Evolutionary conservation across 2,329 filamentous ascomycete genomes (phyloP), one percentile per base, ranked within the genome.

Genomic region (Penicillium hesseltinei): DNA sequence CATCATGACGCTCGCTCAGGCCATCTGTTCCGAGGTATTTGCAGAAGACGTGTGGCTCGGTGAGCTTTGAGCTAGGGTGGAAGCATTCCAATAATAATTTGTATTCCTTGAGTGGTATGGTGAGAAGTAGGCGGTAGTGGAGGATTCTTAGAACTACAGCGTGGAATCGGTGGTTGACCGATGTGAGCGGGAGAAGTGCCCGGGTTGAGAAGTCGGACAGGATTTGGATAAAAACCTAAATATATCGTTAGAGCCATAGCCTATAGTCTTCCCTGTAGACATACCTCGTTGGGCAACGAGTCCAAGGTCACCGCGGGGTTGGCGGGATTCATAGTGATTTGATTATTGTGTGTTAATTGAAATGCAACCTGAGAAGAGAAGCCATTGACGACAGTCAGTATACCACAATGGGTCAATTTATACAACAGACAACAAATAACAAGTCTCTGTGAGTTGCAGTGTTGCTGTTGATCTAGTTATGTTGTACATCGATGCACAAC

Each of bases 81-180:
- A 89, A 92, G 71, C 88, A 91, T 75, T 93, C 89, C 42, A 95
- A 83, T 38, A 92, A 84, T 39, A 94, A 75, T 53, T 86, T 83
- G 67, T 90, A 84, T 38, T 85, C 82, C 38, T 81, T 75, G 8
- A 88, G 74, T 3, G 82, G 75, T 5, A 85, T 81, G 21, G 85
- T 84, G 21, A 81, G 72, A 46, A 87, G 74, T 2, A 91, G 78
- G 35, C 89, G 86, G 48, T 82, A 80, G 61, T 89, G 84, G 8
- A 91, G 74, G 44, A 90, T 81, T 27, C 84, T 83, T 5, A 86
- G 74, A 56, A 88, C 80, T 40, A 89, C 69, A 40, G 79, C 82
- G 70, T 88, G 81, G 66, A 91, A 84, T 39, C 84, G 86, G 31
- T 80, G 84, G 53, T 82, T 89, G 54, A 88, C 79, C 45, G 80